Conservation (phyloP, 257 asterid species). For the Gynochthodes officinalis region DNA sequence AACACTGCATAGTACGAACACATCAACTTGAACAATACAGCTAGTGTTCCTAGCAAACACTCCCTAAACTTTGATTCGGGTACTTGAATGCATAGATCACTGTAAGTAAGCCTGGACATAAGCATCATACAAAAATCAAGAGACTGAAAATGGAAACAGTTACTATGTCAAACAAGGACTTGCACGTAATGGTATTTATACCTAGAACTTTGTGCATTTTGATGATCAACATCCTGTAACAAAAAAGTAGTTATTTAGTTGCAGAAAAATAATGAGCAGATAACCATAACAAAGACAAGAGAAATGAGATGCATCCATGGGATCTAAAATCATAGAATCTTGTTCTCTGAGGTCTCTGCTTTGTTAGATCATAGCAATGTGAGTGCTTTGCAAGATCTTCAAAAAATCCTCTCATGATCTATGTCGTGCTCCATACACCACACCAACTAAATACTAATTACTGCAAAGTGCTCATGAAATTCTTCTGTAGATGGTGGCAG, state of each 20-base stretch:
- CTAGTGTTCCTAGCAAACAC: slow-evolving; percentile 80
- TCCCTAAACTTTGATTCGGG: slow-evolving; percentile 95
- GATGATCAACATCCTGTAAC: slow-evolving; percentile 74
- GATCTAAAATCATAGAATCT: background rate
- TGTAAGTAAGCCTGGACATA: slow-evolving; percentile 82
- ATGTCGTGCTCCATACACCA: background rate
- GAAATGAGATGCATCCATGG: background rate
- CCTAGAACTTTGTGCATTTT: slow-evolving; percentile 57
- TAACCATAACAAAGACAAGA: background rate
- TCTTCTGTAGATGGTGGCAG: background rate
- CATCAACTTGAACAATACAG: slow-evolving; percentile 86
- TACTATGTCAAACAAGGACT: slow-evolving; percentile 17
- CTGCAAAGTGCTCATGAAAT: background rate
- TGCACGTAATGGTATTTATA: slow-evolving; percentile 22
- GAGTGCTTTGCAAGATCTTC: background rate
- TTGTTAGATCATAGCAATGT: background rate
- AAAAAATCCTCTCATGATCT: background rate
- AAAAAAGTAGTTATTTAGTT: slow-evolving; percentile 13
- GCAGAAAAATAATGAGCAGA: background rate
- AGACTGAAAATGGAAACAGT: slow-evolving; percentile 27
- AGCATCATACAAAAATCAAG: slow-evolving; percentile 27
- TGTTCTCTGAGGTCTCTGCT: background rate
- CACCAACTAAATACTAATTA: background rate
- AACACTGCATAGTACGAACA: slow-evolving; percentile 81
- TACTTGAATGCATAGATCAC: slow-evolving; percentile 86